phyloP scores from a whole-genome alignment of 352 stramenopile species.

The Phytophthora chlamydospora region DNA sequence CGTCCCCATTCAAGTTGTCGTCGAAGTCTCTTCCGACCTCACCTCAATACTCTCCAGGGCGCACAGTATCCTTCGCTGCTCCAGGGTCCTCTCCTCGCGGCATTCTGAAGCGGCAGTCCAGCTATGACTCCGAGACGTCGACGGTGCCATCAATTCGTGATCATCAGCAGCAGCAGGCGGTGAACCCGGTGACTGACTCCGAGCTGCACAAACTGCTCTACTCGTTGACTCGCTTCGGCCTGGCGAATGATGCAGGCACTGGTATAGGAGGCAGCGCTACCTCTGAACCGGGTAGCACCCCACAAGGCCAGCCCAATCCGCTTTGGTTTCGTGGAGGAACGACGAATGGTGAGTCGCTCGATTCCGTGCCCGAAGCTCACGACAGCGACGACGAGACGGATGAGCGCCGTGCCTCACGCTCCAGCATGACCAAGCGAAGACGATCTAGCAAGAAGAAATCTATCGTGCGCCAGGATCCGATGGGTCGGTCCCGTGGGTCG shows the following conservation, averaged over 20 bases:
- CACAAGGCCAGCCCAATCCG: constrained; percentile 15
- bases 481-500: constrained; percentile 40
- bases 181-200: constrained; percentile 33
- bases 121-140: constrained; percentile 49
- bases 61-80: constrained; percentile 43
- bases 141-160: constrained; percentile 37
- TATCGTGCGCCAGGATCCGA: constrained; percentile 14
- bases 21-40: constrained; percentile 8
- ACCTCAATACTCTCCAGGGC: constrained; percentile 23
- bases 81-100: constrained; percentile 37
- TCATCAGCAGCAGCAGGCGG: constrained; percentile 28
- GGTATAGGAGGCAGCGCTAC: not conserved
- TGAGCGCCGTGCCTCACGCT: constrained; percentile 6
- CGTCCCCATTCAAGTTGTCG: constrained; percentile 8
- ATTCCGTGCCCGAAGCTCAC: not conserved
- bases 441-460: constrained; percentile 32
- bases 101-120: constrained; percentile 55
- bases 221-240: constrained; percentile 57
- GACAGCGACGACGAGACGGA: constrained; percentile 14
- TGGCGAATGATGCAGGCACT: constrained; percentile 35
- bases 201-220: constrained; percentile 76
- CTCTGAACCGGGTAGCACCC: not conserved
- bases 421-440: constrained; percentile 18
- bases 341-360: constrained; percentile 4
- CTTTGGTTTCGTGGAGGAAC: constrained; percentile 22